Conservation (phyloP, 2,329 filamentous ascomycete genomes). For the Xylaria sp. region DNA sequence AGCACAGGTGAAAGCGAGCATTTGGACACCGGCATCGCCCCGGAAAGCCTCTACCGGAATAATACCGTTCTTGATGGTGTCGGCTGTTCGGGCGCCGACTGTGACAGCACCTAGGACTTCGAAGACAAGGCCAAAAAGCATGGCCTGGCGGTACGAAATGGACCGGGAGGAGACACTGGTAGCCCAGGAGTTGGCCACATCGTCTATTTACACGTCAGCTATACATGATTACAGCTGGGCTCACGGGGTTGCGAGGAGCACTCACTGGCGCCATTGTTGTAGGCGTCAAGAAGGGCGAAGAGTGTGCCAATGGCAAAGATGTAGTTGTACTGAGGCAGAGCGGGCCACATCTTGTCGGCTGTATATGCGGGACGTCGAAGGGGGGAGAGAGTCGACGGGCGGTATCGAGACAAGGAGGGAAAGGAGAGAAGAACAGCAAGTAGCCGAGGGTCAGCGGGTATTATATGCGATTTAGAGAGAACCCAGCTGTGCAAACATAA, state of each 20-base stretch:
- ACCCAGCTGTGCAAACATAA: slow-evolving; percentile 8
- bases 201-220: slow-evolving; percentile 61
- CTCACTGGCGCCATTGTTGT: slow-evolving; percentile 82
- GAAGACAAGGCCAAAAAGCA: slow-evolving; percentile 73
- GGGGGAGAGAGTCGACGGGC: slow-evolving; percentile 22
- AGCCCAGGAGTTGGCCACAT: slow-evolving; percentile 87
- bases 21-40: slow-evolving; percentile 72
- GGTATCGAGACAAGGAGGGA: slow-evolving; percentile 27
- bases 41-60: slow-evolving; percentile 70
- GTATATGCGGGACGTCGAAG: slow-evolving; percentile 12
- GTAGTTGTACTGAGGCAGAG: slow-evolving; percentile 72
- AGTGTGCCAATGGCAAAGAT: slow-evolving; percentile 80
- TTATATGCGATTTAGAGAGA: slow-evolving; percentile 32
- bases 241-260: slow-evolving; percentile 41
- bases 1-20: slow-evolving; percentile 74
- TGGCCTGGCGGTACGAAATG: slow-evolving; percentile 75
- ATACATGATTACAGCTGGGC: background rate
- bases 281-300: slow-evolving; percentile 81
- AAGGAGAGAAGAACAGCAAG: slow-evolving; percentile 9
- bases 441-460: slow-evolving; percentile 6
- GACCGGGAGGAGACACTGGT: slow-evolving; percentile 85
- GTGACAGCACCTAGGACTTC: slow-evolving; percentile 75
- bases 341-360: slow-evolving; percentile 40
- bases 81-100: slow-evolving; percentile 75
- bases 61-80: slow-evolving; percentile 84